phyloP scores from a whole-genome alignment of 2,329 filamentous ascomycete genomes.

The Phaeosphaeriaceae sp. region DNA sequence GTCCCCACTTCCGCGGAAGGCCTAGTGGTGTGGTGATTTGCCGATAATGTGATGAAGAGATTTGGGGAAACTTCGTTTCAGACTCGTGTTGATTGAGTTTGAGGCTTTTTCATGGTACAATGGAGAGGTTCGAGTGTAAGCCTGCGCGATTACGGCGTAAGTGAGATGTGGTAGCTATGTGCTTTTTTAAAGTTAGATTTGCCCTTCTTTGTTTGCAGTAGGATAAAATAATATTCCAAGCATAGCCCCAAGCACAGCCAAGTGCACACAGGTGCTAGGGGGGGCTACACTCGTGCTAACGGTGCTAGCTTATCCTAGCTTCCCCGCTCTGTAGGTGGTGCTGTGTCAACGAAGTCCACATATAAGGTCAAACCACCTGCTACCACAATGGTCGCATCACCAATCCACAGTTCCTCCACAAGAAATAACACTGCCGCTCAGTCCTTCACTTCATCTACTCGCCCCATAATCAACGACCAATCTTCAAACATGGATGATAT shows the following conservation, averaged over 20 bases:
- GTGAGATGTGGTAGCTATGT: not conserved
- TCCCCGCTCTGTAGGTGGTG: slow-evolving; percentile 24
- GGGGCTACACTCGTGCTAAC: slow-evolving; percentile 7
- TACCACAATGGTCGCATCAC: slow-evolving; percentile 12
- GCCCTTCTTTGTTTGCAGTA: not conserved
- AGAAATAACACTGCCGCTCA: slow-evolving; percentile 13
- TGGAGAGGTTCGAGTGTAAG: not conserved
- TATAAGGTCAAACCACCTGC: slow-evolving; percentile 22
- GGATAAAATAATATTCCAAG: slow-evolving; percentile 10
- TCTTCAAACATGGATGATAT: slow-evolving; percentile 35
- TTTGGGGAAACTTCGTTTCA: slow-evolving; percentile 3
- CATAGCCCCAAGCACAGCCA: slow-evolving; percentile 25
- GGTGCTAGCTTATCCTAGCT: slow-evolving; percentile 12
- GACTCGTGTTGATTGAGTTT: not conserved
- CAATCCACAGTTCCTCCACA: slow-evolving; percentile 17
- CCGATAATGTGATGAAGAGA: slow-evolving; percentile 10
- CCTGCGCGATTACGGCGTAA: not conserved
- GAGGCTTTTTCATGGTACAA: not conserved
- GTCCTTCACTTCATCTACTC: slow-evolving; percentile 34
- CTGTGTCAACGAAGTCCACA: slow-evolving; percentile 19
- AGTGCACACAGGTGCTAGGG: slow-evolving; percentile 7
- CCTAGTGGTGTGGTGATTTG: slow-evolving; percentile 19
- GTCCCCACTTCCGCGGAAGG: slow-evolving; percentile 13
- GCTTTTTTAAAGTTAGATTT: slow-evolving; percentile 1
- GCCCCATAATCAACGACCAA: slow-evolving; percentile 26